Evolutionary conservation across 768 basidiomycete species (phyloP).

Genomic region (Russula olivacea): DNA sequence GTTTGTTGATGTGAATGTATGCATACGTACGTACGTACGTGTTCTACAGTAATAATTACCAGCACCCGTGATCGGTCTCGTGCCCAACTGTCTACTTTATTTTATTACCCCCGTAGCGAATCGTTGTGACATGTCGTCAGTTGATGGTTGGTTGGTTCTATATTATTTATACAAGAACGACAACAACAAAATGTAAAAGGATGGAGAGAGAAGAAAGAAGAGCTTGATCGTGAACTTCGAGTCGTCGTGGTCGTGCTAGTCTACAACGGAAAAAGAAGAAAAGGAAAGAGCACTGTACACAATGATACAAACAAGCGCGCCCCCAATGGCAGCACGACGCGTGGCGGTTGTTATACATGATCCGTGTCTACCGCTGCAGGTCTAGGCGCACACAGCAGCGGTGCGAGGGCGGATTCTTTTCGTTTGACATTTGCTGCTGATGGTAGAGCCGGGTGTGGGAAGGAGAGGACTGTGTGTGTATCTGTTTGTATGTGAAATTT

Average conservation of each 20-base stretch:
- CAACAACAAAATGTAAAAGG: not conserved
- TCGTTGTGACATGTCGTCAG: not conserved
- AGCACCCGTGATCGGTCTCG: not conserved
- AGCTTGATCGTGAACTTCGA: not conserved
- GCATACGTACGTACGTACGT: too few relatives aligned
- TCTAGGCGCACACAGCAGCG: constrained; percentile 1
- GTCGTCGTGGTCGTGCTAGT: not conserved
- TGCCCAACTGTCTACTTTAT: not conserved
- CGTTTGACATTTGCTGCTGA: not conserved
- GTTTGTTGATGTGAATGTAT: too few relatives aligned
- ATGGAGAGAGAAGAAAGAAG: not conserved
- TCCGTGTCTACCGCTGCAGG: constrained; percentile 9
- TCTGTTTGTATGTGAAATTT: not conserved
- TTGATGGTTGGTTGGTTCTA: not conserved
- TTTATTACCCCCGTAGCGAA: not conserved
- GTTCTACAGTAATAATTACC: too few relatives aligned
- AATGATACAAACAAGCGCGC: not conserved
- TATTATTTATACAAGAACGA: not conserved
- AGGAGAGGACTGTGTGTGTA: not conserved
- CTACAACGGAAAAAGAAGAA: not conserved
- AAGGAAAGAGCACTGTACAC: not conserved
- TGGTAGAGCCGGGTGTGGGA: not conserved
- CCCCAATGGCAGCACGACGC: not conserved
- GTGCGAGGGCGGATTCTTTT: constrained; percentile 12
- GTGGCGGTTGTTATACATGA: constrained; percentile 10